Evolutionary conservation across 495 filamentous ascomycete species (phyloP), one percentile per base, ranked within the genome.

Genomic region (Sordaria brevicollis): DNA sequence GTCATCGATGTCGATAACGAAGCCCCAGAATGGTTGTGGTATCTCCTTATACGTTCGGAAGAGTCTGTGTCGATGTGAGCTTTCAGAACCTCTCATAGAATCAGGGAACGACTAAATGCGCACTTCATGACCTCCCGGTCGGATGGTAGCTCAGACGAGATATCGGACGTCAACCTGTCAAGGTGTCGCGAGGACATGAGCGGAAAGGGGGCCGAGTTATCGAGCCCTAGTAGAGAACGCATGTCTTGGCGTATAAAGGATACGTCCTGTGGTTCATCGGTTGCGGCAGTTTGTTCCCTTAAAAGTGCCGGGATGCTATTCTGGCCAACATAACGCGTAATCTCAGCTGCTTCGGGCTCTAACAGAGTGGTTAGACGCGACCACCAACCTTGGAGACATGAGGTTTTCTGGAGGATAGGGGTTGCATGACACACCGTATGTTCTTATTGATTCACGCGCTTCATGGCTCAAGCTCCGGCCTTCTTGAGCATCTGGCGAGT

Each of bases 191-290:
- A 83, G 10, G 90, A 91, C 84, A 92, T 92, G 70, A 95, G 90
- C 21, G 92, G 92, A 78, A 94, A 95, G 29, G 92, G 92, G 33
- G 92, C 91, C 69, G 93, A 91, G 71, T 93, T 93, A 74, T 94
- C 92, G 19, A 95, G 86, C 13, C 91, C 92, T 38, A 95, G 84
- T 34, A 94, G 90, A 5, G 92, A 91, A 39, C 93, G 82, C 78
- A 95, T 92, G 72, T 89, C 91, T 74, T 81, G 79, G 66, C 84
- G 82, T 49, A 87, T 86, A 65, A 83, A 76, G 71, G 82, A 83
- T 69, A 76, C 78, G 33, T 84, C 83, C 67, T 80, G 79, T 62
- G 79, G 80, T 66, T 84, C 82, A 57, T 57, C 49, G 72, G 77
- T 81, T 31, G 78, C 76, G 15, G 81, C 78, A 8, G 84, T 80